Conservation (phyloP, 2,329 filamentous ascomycete species). For the Fusarium sp. region DNA sequence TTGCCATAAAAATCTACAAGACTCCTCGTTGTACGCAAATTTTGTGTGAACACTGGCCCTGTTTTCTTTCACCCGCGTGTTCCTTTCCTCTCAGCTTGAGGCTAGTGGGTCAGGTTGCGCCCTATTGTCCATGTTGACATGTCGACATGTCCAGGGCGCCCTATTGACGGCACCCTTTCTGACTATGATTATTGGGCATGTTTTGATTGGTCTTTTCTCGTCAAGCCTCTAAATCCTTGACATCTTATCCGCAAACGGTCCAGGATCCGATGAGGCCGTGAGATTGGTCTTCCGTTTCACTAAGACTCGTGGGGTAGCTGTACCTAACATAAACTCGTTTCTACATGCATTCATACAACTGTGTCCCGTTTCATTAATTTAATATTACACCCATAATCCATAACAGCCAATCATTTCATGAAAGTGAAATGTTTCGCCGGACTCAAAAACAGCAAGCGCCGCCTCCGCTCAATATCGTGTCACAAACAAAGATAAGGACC, state of each 20-base stretch:
- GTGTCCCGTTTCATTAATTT: no score
- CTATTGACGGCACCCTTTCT: neutral
- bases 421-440: no score
- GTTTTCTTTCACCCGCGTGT: neutral
- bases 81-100: neutral
- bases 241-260: neutral
- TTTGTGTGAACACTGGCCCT: neutral
- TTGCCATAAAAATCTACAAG: neutral
- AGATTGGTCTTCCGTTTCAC: no score
- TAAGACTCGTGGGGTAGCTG: no score
- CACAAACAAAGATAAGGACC: neutral
- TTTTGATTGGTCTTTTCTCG: neutral
- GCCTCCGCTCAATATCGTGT: no score
- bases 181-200: neutral
- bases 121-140: neutral
- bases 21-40: neutral
- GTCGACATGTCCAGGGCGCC: neutral
- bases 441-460: neutral
- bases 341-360: no score
- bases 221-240: neutral
- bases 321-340: no score
- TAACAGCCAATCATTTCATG: no score
- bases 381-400: no score
- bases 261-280: neutral
- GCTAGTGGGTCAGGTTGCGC: neutral